phyloP scores from a whole-genome alignment of 371 early-diverging fungal species.

The Mucor indicus region DNA sequence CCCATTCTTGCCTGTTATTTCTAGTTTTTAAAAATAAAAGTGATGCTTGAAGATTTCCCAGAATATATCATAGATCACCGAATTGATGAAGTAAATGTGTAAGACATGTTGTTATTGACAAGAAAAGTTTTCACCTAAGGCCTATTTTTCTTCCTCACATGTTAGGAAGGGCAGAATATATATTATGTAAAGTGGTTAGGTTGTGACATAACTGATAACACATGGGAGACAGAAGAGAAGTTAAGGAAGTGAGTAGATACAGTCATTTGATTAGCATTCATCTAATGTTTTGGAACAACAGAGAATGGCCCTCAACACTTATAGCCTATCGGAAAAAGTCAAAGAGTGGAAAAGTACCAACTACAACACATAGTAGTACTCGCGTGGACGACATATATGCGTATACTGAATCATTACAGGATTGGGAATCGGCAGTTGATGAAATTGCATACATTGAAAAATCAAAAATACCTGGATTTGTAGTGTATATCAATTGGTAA shows the following conservation, averaged over 20 bases:
- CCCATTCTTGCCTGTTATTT: too few species aligned
- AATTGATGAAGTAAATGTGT: constrained; percentile 3
- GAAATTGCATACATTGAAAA: constrained; percentile 12
- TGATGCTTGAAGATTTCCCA: constrained; percentile 13
- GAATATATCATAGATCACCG: constrained; percentile 16
- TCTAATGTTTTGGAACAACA: neutral
- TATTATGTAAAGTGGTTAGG: constrained; percentile 26
- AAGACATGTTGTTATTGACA: neutral
- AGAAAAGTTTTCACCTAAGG: neutral
- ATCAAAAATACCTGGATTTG: constrained; percentile 8
- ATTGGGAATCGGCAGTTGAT: constrained; percentile 18
- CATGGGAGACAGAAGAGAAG: constrained; percentile 20
- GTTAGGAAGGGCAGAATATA: constrained; percentile 12
- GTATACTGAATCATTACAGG: constrained; percentile 2
- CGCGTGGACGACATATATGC: neutral
- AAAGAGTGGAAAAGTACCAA: neutral
- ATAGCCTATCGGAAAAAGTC: neutral
- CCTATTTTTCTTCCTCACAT: too few species aligned
- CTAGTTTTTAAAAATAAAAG: too few species aligned
- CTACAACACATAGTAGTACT: too few species aligned
- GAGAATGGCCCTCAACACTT: constrained; percentile 20
- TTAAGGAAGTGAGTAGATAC: constrained; percentile 2
- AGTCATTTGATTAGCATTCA: neutral
- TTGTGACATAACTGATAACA: constrained; percentile 16
- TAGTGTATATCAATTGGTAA: constrained; percentile 22